phyloP scores from a whole-genome alignment of 2,329 filamentous ascomycete species.

The Daldinia sp. region DNA sequence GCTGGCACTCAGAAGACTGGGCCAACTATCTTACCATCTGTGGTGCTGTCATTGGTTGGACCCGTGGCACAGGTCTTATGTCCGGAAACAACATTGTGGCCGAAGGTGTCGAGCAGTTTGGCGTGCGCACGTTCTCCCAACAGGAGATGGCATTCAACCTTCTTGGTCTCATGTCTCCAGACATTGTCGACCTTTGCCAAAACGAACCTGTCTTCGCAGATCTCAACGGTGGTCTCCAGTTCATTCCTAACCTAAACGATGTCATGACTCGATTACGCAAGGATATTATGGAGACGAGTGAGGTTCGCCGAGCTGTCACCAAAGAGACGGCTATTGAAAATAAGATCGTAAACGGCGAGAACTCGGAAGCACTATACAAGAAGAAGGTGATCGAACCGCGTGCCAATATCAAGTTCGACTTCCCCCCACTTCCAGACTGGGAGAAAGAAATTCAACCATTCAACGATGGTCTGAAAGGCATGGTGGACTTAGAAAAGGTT shows the following conservation, averaged over 20 bases:
- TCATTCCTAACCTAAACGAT: constrained; percentile 94
- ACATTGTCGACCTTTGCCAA: constrained; percentile 95
- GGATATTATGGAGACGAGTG: constrained; percentile 93
- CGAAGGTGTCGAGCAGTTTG: constrained; percentile 94
- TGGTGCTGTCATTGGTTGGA: constrained; percentile 98
- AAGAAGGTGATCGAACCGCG: constrained; percentile 92
- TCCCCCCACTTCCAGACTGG: constrained; percentile 91
- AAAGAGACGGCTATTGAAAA: constrained; percentile 97
- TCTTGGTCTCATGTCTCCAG: constrained; percentile 92
- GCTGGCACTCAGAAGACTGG: constrained; percentile 98
- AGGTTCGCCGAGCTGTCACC: constrained; percentile 90
- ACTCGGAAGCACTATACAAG: constrained; percentile 91
- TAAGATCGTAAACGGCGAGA: constrained; percentile 94
- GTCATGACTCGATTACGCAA: constrained; percentile 93
- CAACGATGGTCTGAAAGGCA: constrained; percentile 88
- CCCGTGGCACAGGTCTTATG: constrained; percentile 97
- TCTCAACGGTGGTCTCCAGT: constrained; percentile 96
- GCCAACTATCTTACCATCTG: constrained; percentile 97
- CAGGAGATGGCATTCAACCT: constrained; percentile 99
- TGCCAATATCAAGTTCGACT: constrained; percentile 98
- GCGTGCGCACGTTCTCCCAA: constrained; percentile 97
- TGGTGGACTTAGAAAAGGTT: constrained; percentile 98
- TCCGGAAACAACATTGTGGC: constrained; percentile 97
- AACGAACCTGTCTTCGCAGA: constrained; percentile 95
- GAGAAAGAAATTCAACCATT: constrained; percentile 88